Percentiles rank a stretch among this genome's conserved stretches.
These are phyloP conservation scores for Phytophthora podocarpi DNA, from an alignment of 352 stramenopile species.

Conservation along the genomic window DNA sequence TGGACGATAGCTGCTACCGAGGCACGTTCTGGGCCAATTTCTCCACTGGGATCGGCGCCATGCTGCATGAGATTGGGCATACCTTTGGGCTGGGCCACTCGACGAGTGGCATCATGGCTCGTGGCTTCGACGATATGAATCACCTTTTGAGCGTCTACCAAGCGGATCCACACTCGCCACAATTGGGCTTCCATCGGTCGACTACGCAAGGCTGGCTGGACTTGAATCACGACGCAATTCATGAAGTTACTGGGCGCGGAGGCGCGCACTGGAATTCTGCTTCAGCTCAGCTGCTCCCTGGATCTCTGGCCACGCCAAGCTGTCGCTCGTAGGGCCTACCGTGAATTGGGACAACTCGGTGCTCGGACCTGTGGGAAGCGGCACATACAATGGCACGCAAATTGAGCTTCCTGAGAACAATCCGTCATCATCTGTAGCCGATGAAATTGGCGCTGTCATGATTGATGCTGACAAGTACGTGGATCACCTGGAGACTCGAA, in stretches of 20 bases:
- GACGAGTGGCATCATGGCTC: slow-evolving; percentile 63
- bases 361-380: slow-evolving; percentile 51
- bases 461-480: slow-evolving; percentile 50
- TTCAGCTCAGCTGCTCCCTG: slow-evolving; percentile 62
- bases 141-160: slow-evolving; percentile 55
- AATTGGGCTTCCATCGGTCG: slow-evolving; percentile 15
- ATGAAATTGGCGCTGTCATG: slow-evolving; percentile 51
- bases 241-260: slow-evolving; percentile 33
- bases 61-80: slow-evolving; percentile 70
- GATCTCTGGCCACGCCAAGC: slow-evolving; percentile 47
- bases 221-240: slow-evolving; percentile 44
- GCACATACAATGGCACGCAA: slow-evolving; percentile 48
- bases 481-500: slow-evolving; percentile 47
- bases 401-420: slow-evolving; percentile 34
- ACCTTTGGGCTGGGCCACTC: slow-evolving; percentile 67
- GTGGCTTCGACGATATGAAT: slow-evolving; percentile 82
- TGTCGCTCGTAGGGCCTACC: slow-evolving; percentile 38
- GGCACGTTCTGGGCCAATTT: slow-evolving; percentile 71
- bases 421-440: slow-evolving; percentile 6
- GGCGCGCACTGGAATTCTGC: slow-evolving; percentile 65
- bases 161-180: slow-evolving; percentile 26
- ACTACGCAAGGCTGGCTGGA: slow-evolving; percentile 33
- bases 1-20: slow-evolving; percentile 71
- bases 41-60: slow-evolving; percentile 64
- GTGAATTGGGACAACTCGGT: slow-evolving; percentile 53